phyloP scores from a whole-genome alignment of 176 grass and related monocot genomes.

The Rhynchospora breviuscula region DNA sequence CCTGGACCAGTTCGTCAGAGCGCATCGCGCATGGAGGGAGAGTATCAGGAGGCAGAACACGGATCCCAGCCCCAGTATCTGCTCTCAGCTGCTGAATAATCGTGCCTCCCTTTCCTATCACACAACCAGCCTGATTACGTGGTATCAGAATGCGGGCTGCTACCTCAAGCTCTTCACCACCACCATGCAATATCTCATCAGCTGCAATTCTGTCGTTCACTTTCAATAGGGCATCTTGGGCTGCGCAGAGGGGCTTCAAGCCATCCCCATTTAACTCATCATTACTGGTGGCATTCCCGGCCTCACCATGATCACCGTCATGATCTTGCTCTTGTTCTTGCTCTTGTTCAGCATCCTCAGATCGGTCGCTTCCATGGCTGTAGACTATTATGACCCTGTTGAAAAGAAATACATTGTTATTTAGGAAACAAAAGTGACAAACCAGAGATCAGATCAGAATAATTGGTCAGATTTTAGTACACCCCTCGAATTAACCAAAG shows the following conservation, averaged over 20 bases:
- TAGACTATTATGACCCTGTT: conserved; percentile 20
- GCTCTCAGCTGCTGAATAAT: conserved; percentile 85
- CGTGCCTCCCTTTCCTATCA: conserved; percentile 92
- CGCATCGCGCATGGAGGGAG: conserved; percentile 78
- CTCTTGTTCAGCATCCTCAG: conserved; percentile 4
- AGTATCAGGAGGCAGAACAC: conserved; percentile 62
- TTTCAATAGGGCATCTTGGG: conserved; percentile 91
- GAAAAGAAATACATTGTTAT: not conserved
- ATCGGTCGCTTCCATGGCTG: not conserved
- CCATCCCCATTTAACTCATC: conserved; percentile 29
- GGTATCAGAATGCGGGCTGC: conserved; percentile 78
- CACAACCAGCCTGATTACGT: conserved; percentile 82
- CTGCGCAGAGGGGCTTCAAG: conserved; percentile 53
- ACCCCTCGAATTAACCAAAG: not conserved
- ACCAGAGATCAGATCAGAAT: not conserved
- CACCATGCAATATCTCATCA: conserved; percentile 60
- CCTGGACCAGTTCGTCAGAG: conserved; percentile 93
- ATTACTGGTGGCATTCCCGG: conserved; percentile 23
- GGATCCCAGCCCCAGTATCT: conserved; percentile 71
- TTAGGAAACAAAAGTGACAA: not conserved
- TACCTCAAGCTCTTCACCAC: conserved; percentile 48
- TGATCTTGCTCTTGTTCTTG: conserved; percentile 36
- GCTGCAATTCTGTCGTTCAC: conserved; percentile 85
- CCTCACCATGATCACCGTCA: conserved; percentile 23
- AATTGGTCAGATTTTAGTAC: not conserved